A percentile compares a stretch with the other conserved stretches of the same genome.
phyloP scores from a whole-genome alignment of 371 early-diverging fungal species.

The Mucor lusitanicus region DNA sequence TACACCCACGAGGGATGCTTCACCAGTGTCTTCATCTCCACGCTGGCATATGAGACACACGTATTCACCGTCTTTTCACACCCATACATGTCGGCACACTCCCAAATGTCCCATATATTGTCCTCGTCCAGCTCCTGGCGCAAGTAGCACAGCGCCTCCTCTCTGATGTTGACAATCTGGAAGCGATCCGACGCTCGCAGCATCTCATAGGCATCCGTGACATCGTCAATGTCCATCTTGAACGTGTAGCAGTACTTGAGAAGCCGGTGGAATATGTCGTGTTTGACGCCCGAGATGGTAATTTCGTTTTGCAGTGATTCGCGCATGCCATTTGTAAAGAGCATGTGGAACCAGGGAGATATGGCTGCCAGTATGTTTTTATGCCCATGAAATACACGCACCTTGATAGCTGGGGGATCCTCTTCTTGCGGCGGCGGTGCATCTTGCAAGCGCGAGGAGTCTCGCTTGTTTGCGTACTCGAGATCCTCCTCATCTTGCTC shows the following conservation, averaged over 20 bases:
- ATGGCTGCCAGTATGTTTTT: constrained; percentile 53
- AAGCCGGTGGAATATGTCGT: constrained; percentile 45
- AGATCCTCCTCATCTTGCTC: constrained; percentile 19
- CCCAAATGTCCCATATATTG: constrained; percentile 64
- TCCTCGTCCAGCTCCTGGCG: constrained; percentile 36
- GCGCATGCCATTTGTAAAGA: constrained; percentile 66
- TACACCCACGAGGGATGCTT: constrained; percentile 40
- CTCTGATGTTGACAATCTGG: constrained; percentile 42
- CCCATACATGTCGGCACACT: constrained; percentile 46
- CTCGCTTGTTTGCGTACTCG: background rate
- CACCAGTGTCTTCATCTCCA: constrained; percentile 41
- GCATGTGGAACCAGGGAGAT: constrained; percentile 57
- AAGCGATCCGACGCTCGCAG: constrained; percentile 58
- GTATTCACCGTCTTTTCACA: constrained; percentile 38
- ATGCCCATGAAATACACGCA: constrained; percentile 50
- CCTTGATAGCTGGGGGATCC: background rate
- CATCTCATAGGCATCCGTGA: constrained; percentile 49
- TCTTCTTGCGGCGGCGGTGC: background rate
- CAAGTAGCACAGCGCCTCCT: constrained; percentile 54
- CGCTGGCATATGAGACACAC: constrained; percentile 46
- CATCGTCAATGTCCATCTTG: constrained; percentile 35
- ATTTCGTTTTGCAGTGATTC: constrained; percentile 56
- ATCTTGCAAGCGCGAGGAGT: too few species aligned
- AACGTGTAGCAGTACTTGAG: constrained; percentile 57
- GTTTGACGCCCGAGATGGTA: constrained; percentile 45